Percentiles rank a stretch among this genome's conserved stretches.
Evolutionary conservation across 352 stramenopile genomes (phyloP).

Genomic region (Pythium chondricola): DNA sequence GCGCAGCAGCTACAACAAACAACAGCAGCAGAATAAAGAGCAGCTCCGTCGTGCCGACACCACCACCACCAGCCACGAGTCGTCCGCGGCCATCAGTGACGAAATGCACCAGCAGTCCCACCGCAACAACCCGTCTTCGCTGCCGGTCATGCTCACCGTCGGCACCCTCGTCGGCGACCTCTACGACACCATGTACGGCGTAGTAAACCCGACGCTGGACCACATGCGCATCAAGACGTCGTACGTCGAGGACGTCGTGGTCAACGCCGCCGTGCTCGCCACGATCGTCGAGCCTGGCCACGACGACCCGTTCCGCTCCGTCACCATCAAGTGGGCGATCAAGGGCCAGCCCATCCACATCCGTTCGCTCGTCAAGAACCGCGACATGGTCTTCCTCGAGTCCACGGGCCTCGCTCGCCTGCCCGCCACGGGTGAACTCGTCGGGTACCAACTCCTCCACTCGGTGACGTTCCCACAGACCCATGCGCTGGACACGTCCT

Average conservation of each 20-base stretch:
- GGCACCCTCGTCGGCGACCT: constrained; percentile 34
- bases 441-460: constrained; percentile 65
- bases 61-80: background rate
- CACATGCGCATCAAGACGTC: constrained; percentile 47
- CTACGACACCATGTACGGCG: constrained; percentile 46
- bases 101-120: background rate
- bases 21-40: background rate
- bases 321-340: constrained; percentile 51
- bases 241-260: constrained; percentile 45
- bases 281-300: constrained; percentile 28
- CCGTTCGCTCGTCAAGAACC: constrained; percentile 41
- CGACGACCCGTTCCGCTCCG: constrained; percentile 36
- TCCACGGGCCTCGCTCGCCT: constrained; percentile 35
- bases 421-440: constrained; percentile 28
- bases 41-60: background rate
- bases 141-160: constrained; percentile 31
- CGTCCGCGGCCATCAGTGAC: background rate
- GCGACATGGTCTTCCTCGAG: constrained; percentile 59
- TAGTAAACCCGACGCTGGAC: constrained; percentile 35
- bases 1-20: constrained; percentile 1
- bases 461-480: constrained; percentile 52
- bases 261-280: constrained; percentile 39
- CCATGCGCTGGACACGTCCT: constrained; percentile 24
- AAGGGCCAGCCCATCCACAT: constrained; percentile 35
- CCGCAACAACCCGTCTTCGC: constrained; percentile 1